Conservation (phyloP, 768 basidiomycete genomes). For the Kwoniella sp. region DNA sequence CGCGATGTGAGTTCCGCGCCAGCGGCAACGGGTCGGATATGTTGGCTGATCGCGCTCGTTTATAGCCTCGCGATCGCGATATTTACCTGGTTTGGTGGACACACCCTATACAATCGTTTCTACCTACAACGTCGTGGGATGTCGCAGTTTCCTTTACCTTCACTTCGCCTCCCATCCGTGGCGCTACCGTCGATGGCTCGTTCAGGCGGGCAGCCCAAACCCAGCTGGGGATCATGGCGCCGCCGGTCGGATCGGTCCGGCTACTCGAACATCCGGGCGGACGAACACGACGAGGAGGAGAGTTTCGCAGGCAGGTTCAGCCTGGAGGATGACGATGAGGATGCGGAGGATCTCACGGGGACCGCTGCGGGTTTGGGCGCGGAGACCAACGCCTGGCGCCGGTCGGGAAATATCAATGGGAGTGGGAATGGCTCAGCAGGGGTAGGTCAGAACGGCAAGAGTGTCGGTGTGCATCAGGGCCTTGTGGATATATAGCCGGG, state of each 20-base stretch:
- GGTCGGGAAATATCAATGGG: conserved; percentile 1
- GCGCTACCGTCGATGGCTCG: not conserved
- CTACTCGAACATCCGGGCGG: conserved; percentile 39
- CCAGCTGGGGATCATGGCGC: conserved; percentile 30
- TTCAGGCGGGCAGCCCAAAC: conserved; percentile 9
- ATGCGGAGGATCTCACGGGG: conserved; percentile 28
- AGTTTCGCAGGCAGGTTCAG: conserved; percentile 47
- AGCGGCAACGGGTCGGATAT: no score
- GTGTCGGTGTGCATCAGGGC: conserved; percentile 31
- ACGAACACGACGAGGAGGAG: conserved; percentile 44
- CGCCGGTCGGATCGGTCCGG: conserved; percentile 23
- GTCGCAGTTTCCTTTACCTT: conserved; percentile 20
- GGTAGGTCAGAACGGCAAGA: conserved; percentile 7
- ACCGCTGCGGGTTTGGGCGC: conserved; percentile 36
- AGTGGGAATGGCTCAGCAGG: conserved; percentile 1
- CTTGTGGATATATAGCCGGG: conserved; percentile 32
- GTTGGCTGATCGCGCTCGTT: no score
- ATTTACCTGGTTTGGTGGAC: conserved; percentile 63
- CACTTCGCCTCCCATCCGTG: conserved; percentile 13
- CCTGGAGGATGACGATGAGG: conserved; percentile 46
- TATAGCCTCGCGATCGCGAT: conserved; percentile 58
- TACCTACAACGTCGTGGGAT: conserved; percentile 65
- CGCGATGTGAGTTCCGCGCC: conserved; percentile 59
- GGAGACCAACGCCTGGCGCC: conserved; percentile 46
- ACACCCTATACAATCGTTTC: conserved; percentile 72